Evolutionary conservation across 106 monocot species (phyloP).

Genomic region (Dioscorea alata): DNA sequence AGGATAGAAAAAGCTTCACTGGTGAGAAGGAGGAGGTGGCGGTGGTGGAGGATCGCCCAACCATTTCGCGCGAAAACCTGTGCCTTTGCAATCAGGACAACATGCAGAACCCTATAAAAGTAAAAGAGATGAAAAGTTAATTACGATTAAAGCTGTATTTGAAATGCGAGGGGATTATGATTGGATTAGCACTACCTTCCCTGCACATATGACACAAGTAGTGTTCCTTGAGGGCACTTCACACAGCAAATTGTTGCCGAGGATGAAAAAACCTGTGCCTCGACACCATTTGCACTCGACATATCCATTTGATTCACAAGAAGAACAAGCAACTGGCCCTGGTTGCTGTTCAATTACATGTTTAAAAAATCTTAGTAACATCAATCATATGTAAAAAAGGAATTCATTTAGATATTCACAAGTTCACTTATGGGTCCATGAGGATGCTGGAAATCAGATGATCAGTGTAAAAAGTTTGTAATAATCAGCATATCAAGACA

Average conservation of each 20-base stretch:
- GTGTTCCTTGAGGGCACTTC: conserved; percentile 93
- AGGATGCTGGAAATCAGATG: too few relatives aligned
- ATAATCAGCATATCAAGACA: too few relatives aligned
- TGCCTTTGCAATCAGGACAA: conserved; percentile 87
- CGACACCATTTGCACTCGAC: conserved; percentile 90
- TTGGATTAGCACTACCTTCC: conserved; percentile 43
- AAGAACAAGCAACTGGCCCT: conserved; percentile 64
- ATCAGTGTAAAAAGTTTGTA: too few relatives aligned
- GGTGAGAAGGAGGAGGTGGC: conserved; percentile 18
- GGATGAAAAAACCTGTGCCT: conserved; percentile 93
- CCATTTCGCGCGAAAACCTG: conserved; percentile 92
- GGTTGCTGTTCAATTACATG: conserved; percentile 64
- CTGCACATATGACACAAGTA: conserved; percentile 69
- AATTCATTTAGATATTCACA: too few relatives aligned
- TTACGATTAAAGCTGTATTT: too few relatives aligned
- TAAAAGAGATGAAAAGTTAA: neutral
- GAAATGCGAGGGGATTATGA: too few relatives aligned
- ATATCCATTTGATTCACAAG: conserved; percentile 67
- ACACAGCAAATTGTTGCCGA: conserved; percentile 85
- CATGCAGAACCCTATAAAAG: conserved; percentile 49
- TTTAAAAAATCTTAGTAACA: too few relatives aligned
- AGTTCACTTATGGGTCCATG: too few relatives aligned
- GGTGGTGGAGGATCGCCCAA: conserved; percentile 42
- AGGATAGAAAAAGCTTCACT: neutral
- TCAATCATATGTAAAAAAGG: too few relatives aligned